These are phyloP conservation scores for Peltaster fructicola DNA, from an alignment of 2,329 filamentous ascomycete species.

Conservation along the genomic window DNA sequence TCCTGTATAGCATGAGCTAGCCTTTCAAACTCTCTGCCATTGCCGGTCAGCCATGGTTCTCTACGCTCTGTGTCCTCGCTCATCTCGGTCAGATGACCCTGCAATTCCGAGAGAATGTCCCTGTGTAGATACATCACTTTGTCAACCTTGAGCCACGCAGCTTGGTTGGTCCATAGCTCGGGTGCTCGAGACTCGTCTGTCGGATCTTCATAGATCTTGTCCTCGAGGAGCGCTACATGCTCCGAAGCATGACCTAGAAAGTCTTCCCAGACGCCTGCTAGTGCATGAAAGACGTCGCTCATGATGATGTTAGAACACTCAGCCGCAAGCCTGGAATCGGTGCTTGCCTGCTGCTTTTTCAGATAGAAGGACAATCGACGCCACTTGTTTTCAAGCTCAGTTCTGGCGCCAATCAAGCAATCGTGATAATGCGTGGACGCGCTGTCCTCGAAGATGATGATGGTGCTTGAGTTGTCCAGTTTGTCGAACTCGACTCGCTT, in stretches of 20 bases:
- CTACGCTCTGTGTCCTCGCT: constrained; percentile 11
- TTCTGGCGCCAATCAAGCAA: constrained; percentile 32
- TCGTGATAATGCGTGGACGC: constrained; percentile 30
- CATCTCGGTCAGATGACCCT: constrained; percentile 25
- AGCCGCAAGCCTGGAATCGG: constrained; percentile 25
- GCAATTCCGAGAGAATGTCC: constrained; percentile 30
- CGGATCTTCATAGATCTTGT: constrained; percentile 35
- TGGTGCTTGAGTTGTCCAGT: constrained; percentile 32
- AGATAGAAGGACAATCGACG: constrained; percentile 34
- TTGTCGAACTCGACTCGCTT: constrained; percentile 5
- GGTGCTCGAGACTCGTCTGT: constrained; percentile 35
- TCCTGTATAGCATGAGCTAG: constrained; percentile 31
- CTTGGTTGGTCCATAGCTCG: constrained; percentile 34
- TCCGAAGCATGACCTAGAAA: constrained; percentile 29
- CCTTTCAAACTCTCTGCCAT: constrained; percentile 26
- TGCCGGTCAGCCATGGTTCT: constrained; percentile 24
- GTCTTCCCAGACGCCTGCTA: constrained; percentile 28
- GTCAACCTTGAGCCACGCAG: constrained; percentile 34
- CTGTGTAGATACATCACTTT: constrained; percentile 33
- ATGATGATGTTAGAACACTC: constrained; percentile 35
- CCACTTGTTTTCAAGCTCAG: constrained; percentile 36
- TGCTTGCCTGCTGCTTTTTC: constrained; percentile 24
- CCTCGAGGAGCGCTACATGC: constrained; percentile 32
- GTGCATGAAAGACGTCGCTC: constrained; percentile 31
- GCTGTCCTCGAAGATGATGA: constrained; percentile 36